A percentile compares a stretch with the other conserved stretches of the same genome.
Evolutionary conservation across 2,329 filamentous ascomycete species (phyloP).

Genomic region (Colletotrichum spaethianum): DNA sequence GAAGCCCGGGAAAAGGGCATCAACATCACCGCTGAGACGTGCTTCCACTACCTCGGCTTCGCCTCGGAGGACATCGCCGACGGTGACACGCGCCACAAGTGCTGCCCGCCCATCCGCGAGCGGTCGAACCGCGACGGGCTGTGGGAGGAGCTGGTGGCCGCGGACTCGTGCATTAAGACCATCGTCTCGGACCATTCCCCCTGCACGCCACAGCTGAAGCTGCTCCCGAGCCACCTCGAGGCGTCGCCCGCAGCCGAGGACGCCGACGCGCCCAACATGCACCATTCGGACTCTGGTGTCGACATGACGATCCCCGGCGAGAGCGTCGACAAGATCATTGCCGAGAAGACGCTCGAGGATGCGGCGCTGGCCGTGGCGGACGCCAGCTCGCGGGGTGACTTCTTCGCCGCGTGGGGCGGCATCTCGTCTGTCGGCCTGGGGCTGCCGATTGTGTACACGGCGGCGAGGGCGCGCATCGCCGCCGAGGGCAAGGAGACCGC

Average conservation of each 20-base stretch:
- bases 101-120: conserved; percentile 91
- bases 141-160: conserved; percentile 83
- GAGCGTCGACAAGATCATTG: conserved; percentile 44
- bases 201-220: conserved; percentile 94
- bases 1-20: conserved; percentile 80
- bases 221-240: conserved; percentile 79
- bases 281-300: conserved; percentile 67
- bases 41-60: conserved; percentile 93
- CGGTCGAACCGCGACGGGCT: conserved; percentile 86
- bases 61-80: conserved; percentile 85
- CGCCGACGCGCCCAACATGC: conserved; percentile 53
- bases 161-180: conserved; percentile 87
- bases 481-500: conserved; percentile 55
- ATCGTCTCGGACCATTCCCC: conserved; percentile 97
- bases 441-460: conserved; percentile 90
- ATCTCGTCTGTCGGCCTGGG: conserved; percentile 95
- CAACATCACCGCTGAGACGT: conserved; percentile 94
- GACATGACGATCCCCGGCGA: conserved; percentile 59
- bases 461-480: conserved; percentile 73
- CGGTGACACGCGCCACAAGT: conserved; percentile 94
- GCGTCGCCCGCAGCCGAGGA: conserved; percentile 45
- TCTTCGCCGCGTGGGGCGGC: conserved; percentile 96
- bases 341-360: conserved; percentile 47
- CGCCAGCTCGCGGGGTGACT: conserved; percentile 74
- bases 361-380: conserved; percentile 54